Evolutionary conservation across 441 rosid species (phyloP), one percentile per base, ranked within the genome.

Genomic region (Sinapis alba): DNA sequence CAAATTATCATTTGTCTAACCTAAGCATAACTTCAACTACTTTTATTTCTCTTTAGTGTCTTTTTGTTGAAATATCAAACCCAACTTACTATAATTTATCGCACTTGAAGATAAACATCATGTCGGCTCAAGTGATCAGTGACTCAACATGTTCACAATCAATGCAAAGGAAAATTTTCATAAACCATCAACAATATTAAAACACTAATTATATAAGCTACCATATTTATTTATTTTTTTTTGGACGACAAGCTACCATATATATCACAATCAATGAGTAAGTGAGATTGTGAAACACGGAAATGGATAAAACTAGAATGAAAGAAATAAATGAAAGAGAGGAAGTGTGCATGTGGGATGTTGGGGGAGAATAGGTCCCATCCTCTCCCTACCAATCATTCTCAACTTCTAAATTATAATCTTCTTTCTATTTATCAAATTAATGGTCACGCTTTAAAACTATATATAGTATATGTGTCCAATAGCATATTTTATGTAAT

Each of bases 361-460:
- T 76, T 69, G 79, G 75, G 19, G 15, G 13, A 26, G 15, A 68
- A 68, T n/a, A 61, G 69, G 79, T 3, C 69, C 79, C 69, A 24
- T 60, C n/a, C 70, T 76, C 70, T 76, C 75, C 75, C 60, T 76
- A 76, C 75, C 75, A 76, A 76, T 69, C 75, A 76, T 76, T 69
- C 45, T 51, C 38, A 27, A 28, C 65, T 69, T 76, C 9, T 61
- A 30, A 28, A 58, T 47, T 28, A 16, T 28, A 58, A 20, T 27
- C 34, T 57, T 10, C 26, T 13, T 38, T 34, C 16, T 38, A n/a
- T 63, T 62, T 62, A 8, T 75, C 57, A 36, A 68, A 68, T 27
- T 66, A 68, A 43, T 57, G 58, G 59, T 47, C 66, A 47, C 59
- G 51, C 72, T 65, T 73, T 27, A 6, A 63, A 62, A 21, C 18